Percentiles rank a stretch among this genome's conserved stretches.
phyloP scores from a whole-genome alignment of 1,139 yeast genomes.

The Protomyces macrosporus region DNA sequence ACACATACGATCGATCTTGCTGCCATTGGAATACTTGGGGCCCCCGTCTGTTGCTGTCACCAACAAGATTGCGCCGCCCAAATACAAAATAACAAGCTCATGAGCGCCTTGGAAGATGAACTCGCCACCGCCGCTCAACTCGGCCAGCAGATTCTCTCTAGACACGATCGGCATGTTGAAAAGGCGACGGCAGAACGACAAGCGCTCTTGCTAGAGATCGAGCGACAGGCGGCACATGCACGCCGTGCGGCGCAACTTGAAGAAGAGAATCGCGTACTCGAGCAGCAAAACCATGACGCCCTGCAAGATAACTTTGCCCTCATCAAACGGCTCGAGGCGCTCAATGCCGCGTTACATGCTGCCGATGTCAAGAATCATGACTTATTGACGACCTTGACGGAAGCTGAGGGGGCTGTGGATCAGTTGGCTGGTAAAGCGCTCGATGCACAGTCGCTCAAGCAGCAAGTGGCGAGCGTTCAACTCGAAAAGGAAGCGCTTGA shows the following conservation, averaged over 20 bases:
- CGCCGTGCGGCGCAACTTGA: slow-evolving; percentile 12
- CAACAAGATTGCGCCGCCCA: neutral
- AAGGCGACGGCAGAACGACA: slow-evolving; percentile 1
- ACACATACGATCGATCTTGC: neutral
- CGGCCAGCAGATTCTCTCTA: slow-evolving; percentile 3
- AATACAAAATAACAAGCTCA: slow-evolving; percentile 5
- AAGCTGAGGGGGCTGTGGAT: slow-evolving; percentile 2
- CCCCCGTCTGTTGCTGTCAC: slow-evolving; percentile 11
- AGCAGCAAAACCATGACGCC: slow-evolving; percentile 3
- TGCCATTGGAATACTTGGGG: neutral
- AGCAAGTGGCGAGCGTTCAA: slow-evolving; percentile 3
- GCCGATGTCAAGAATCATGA: slow-evolving; percentile 12
- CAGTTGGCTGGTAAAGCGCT: neutral
- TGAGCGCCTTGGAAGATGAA: slow-evolving; percentile 10
- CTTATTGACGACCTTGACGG: neutral
- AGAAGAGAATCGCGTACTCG: slow-evolving; percentile 6
- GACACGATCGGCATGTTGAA: slow-evolving; percentile 4
- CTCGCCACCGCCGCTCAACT: slow-evolving; percentile 13
- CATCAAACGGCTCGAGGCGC: slow-evolving; percentile 9
- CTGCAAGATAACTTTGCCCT: slow-evolving; percentile 11
- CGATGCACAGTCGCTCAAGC: slow-evolving; percentile 4
- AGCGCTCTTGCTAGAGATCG: slow-evolving; percentile 5
- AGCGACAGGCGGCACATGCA: slow-evolving; percentile 3
- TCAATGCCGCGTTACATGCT: slow-evolving; percentile 1
- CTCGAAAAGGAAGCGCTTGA: slow-evolving; percentile 14